Evolutionary conservation across 768 basidiomycete genomes (phyloP), one percentile per base, ranked within the genome.

Genomic region (Trichaptum fuscoviolaceum): DNA sequence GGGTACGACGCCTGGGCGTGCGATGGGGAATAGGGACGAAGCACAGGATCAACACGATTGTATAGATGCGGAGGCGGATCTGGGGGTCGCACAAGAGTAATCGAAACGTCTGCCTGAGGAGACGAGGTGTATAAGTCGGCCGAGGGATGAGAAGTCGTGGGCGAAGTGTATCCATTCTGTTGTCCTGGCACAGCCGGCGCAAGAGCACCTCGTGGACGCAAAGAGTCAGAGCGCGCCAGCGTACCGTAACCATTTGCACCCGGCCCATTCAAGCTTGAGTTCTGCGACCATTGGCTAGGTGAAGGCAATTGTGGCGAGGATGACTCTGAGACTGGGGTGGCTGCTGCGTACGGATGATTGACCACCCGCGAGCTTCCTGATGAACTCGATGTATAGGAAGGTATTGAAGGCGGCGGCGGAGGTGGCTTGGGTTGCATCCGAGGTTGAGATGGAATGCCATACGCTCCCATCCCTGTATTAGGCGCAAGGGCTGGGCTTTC

Each of bases 151-250:
- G 42, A 52, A 20, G 42, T 52, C 20, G 42, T 52, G 42, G 42
- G 42, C 12, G 42, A 52, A 20, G 3, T 20, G 42, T 52, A 52
- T 52, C 42, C 42, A 20, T 52, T 52, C 42, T 52, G 42, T 34
- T 30, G 30, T 20, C 65, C 65, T 23, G 65, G 65, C 9, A 65
- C 60, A 9, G 65, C 23, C 15, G 65, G 65, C 23, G 59, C 58
- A 6, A 59, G 35, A 15, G 65, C 65, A n/a, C 65, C 65, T 20
- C 59, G 10, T 15, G 65, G 65, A 7, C 65, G 58, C 26, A 24
- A 15, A 34, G 59, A 61, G 23, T 61, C 59, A 24, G 59, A 12
- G 12, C 59, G 59, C 24, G 15, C 59, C 5, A 61, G 59, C 24
- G 24, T 34, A 23, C 25, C 59, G 30, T 61, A 34, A 17, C 59